phyloP scores from a whole-genome alignment of 106 monocot species.

The Xerophyta viscosa region DNA sequence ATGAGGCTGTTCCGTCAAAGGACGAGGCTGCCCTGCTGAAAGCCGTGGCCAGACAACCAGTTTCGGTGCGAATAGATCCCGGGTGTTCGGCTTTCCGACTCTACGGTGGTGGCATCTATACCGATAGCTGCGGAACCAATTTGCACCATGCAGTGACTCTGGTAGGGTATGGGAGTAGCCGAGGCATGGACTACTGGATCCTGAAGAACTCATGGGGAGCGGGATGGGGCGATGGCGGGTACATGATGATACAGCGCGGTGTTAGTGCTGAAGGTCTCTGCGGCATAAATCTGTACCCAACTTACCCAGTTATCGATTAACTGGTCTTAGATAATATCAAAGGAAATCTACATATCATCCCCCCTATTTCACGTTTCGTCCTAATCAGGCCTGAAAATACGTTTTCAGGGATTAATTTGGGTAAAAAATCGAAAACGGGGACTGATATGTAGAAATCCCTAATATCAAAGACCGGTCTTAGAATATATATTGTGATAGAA shows the following conservation, averaged over 20 bases:
- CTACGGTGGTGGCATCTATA: not conserved
- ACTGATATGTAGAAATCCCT: too few relatives aligned
- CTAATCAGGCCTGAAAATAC: too few relatives aligned
- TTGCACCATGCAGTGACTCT: not conserved
- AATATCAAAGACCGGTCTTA: too few relatives aligned
- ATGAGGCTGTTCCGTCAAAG: not conserved
- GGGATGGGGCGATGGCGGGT: conserved; percentile 1
- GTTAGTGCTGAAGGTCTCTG: not conserved
- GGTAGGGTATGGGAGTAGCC: not conserved
- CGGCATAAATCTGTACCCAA: conserved; percentile 1
- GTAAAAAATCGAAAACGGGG: too few relatives aligned
- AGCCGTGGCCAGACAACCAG: not conserved
- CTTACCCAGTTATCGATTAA: conserved; percentile 1
- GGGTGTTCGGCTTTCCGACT: not conserved
- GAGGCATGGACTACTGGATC: conserved; percentile 3
- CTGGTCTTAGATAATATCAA: too few relatives aligned
- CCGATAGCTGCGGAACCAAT: conserved; percentile 1
- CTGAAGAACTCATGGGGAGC: conserved; percentile 8
- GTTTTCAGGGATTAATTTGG: too few relatives aligned
- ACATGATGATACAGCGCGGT: conserved; percentile 1
- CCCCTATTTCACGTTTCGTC: too few relatives aligned
- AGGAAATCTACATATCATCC: too few relatives aligned
- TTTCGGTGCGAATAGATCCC: not conserved
- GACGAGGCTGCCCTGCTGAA: not conserved
- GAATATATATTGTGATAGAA: too few relatives aligned